These are phyloP conservation scores for Solanum commersonii DNA, from an alignment of 257 asterid genomes.

Conservation along the genomic window DNA sequence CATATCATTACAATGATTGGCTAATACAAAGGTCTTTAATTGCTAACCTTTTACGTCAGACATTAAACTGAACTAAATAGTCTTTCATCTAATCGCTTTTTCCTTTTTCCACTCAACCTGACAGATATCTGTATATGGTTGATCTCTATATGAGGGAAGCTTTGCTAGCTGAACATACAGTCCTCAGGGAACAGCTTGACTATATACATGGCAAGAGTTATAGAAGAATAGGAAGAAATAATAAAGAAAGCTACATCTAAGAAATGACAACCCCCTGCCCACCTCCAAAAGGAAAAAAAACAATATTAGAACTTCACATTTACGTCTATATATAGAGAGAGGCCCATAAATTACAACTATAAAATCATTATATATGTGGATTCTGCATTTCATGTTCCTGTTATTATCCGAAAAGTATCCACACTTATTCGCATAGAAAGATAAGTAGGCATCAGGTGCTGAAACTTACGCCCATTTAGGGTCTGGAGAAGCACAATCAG, in stretches of 20 bases:
- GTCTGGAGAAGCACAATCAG: constrained; percentile 93
- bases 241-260: not conserved
- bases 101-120: not conserved
- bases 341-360: not conserved
- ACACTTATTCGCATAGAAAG: not conserved
- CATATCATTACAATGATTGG: not conserved
- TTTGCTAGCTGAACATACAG: not conserved
- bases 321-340: not conserved
- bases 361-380: not conserved
- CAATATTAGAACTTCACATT: not conserved
- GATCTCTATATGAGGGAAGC: not conserved
- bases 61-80: not conserved
- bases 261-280: not conserved
- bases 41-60: not conserved
- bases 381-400: not conserved
- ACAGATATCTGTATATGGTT: not conserved
- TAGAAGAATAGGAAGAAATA: not conserved
- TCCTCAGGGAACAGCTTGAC: not conserved
- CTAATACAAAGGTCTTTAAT: not conserved
- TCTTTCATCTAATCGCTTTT: not conserved
- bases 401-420: not conserved
- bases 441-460: not conserved
- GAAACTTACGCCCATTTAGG: constrained; percentile 99
- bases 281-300: not conserved
- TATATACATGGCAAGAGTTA: not conserved